Conservation (phyloP, 164 flowering plant genomes). For the Cinnamomum micranthum region DNA sequence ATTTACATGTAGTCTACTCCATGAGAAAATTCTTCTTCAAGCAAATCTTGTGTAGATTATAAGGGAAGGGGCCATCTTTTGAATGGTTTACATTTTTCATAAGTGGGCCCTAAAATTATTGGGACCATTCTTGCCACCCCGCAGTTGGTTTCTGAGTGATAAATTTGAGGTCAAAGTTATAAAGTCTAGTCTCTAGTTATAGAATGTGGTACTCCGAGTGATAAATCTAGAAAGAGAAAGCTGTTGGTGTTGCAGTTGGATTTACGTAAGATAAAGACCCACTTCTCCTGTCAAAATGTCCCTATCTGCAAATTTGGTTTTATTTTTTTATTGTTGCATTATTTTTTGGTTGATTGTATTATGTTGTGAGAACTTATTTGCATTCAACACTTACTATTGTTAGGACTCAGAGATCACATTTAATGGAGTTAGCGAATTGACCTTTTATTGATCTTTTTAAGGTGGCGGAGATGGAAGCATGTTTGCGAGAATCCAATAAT, state of each 20-base stretch:
- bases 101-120: no score
- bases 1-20: no score
- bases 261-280: neutral
- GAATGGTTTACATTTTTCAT: no score
- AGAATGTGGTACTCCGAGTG: neutral
- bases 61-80: no score
- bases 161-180: neutral
- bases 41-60: no score
- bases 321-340: no score
- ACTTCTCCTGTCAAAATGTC: neutral
- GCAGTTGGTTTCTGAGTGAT: no score
- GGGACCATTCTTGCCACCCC: no score
- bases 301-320: neutral
- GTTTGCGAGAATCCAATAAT: slow-evolving; percentile 59
- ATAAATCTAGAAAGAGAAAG: neutral
- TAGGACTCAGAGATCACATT: neutral
- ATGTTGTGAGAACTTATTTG: neutral
- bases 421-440: neutral
- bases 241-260: neutral
- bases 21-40: no score
- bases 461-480: slow-evolving; percentile 82
- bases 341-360: no score
- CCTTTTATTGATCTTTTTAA: slow-evolving; percentile 13
- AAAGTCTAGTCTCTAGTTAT: no score
- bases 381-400: neutral